These are phyloP conservation scores for Colletotrichum australisinense DNA, from an alignment of 2,329 filamentous ascomycete species.

Conservation along the genomic window DNA sequence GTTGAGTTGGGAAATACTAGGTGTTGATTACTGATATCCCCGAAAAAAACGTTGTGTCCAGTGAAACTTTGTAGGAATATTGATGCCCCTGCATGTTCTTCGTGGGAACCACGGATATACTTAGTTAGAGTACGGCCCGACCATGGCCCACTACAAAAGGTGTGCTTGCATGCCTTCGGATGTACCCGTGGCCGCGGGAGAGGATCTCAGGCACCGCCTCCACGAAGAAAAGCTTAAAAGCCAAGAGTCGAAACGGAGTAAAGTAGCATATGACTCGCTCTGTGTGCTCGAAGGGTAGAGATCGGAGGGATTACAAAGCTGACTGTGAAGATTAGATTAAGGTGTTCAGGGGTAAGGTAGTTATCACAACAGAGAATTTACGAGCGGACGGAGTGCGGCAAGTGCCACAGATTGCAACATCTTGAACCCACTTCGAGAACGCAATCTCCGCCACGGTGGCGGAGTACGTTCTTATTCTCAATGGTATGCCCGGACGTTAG, in stretches of 20 bases:
- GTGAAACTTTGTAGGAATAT: background rate
- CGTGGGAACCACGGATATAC: background rate
- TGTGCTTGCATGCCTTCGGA: background rate
- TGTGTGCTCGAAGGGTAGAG: background rate
- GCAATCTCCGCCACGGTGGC: background rate
- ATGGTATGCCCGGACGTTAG: background rate
- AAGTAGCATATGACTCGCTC: background rate
- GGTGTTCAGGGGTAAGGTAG: background rate
- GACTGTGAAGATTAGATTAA: background rate
- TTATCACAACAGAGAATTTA: background rate
- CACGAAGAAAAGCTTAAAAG: background rate
- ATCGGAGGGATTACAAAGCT: background rate
- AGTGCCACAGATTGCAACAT: background rate
- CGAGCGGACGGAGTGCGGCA: no score
- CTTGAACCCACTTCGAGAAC: background rate
- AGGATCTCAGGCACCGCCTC: background rate
- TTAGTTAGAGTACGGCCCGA: background rate
- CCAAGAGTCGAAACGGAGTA: background rate
- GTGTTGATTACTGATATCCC: background rate
- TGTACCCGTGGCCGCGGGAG: background rate
- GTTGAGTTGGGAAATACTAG: background rate
- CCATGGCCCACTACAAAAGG: background rate
- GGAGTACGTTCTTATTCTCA: background rate
- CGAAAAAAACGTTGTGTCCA: background rate
- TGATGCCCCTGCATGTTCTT: background rate